Base-by-base conservation (phyloP, 305 asterid species). In the Fraxinus sp. region DNA sequence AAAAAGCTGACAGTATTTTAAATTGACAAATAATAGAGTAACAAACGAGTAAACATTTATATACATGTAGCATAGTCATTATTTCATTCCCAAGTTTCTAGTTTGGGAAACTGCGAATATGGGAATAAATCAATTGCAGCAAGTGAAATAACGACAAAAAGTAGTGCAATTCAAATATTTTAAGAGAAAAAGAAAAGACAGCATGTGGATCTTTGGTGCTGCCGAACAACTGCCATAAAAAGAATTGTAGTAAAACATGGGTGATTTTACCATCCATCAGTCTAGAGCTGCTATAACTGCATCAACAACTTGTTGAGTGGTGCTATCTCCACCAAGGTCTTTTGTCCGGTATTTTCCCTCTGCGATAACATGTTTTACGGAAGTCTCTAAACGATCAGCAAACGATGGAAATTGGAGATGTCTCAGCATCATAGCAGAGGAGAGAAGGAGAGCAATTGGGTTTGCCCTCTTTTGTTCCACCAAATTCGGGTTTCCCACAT, bases 391-490 rank as follows among this genome's bases (percentile, higher is more conserved):
- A 33, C 99, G 86, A 86, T 94, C 98, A 36, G 99, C 99, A 84
- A 93, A 96, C 39, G 98, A 96, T 76, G 98, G 98, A 82, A 96
- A 96, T 83, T 92, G 98, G 87, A 94, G 86, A 90, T 96, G 99
- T 88, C 99, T 90, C 83, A 96, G 91, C 98, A 96, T 92, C 99
- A 96, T 94, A 18, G 99, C 96, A 22, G 99, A 96, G 13, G 99
- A 96, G 28, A 94, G 96, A 73, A 96, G 98, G 82, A 94, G 83
- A 5, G 99, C 99, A 81, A 94, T 97, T 16, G 99, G 98, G 81
- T 96, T 96, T 80, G 98, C 99, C 83, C 78, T 93, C 97, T 89
- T 93, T 80, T 93, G 90, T 90, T 84, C 89, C 14, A 92, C 84
- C 16, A 90, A 11, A 33, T 91, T 92, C 37, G 89, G 92, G 22